phyloP scores from a whole-genome alignment of 192 early-diverging fungal species.

The Linnemannia hyalina region DNA sequence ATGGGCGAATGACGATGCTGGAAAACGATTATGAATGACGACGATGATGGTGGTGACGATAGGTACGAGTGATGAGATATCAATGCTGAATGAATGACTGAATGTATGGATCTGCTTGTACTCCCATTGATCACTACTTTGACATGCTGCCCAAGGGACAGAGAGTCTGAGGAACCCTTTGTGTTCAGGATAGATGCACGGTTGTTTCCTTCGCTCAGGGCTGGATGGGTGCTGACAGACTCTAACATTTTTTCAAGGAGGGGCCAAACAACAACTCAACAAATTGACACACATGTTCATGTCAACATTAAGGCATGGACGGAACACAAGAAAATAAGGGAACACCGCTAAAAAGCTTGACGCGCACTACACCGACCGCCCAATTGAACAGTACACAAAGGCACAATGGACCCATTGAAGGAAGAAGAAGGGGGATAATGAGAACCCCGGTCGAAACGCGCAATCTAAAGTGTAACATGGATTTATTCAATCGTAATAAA shows the following conservation, averaged over 20 bases:
- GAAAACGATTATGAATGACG: no score
- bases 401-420: no score
- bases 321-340: neutral
- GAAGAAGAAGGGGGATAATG: neutral
- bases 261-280: neutral
- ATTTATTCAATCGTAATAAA: neutral
- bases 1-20: no score
- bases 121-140: neutral
- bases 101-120: no score
- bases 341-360: neutral
- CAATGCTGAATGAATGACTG: no score
- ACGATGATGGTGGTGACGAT: no score
- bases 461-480: neutral
- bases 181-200: neutral
- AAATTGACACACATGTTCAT: no score
- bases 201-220: neutral
- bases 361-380: neutral
- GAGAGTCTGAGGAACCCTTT: neutral
- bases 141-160: neutral
- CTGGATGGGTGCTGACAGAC: neutral
- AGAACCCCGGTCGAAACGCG: neutral
- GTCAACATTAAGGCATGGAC: no score
- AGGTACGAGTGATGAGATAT: no score
- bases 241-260: no score
- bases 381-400: no score